Evolutionary conservation across 352 stramenopile species (phyloP), one percentile per base, ranked within the genome.

Genomic region (Pythium aphanidermatum): DNA sequence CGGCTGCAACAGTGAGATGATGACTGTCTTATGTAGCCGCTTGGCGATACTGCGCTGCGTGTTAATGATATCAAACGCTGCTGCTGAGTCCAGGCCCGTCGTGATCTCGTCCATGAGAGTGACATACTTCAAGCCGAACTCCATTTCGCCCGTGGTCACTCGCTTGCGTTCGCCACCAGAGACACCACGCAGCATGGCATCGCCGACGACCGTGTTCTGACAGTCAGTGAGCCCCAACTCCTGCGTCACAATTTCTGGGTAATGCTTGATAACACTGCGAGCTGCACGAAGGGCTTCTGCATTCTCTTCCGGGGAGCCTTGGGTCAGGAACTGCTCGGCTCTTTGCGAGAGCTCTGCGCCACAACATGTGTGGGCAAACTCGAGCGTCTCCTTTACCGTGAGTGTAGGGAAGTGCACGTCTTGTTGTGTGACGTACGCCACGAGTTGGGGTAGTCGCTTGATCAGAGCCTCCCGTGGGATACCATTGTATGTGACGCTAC

Each of bases 1-100:
- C 23, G 93, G 92, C 65, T 98, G 72, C 20, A 97, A 60, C 8
- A 97, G 62, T 7, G 82, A 86, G 13, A 96, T 74, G 26, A 92
- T 64, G 14, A 69, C 50, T 1, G 74, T 84, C 39, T 70, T 65
- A 44, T 67, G 46, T n/a, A 87, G 55, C 12, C 45, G 42, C 49
- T 80, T 50, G 5, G 70, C 65, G 21, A 79, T 51, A 29, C 54
- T 70, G 13, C 63, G 57, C 40, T 73, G 55, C 6, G 62, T 60
- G 28, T 60, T 62, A 26, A 75, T 70, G 51, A 85, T 85, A 45
- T 83, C 73, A 30, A 59, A 81, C 8, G 70, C 58, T 9, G 71
- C 74, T 3, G 69, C 73, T 10, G 58, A 70, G 55, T 86, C 72
- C 19, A 86, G 59, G 2, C 70, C 70, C n/a, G 69, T 82, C 30